These are phyloP conservation scores for Stagonosporopsis chrysanthemi DNA, from an alignment of 2,329 filamentous ascomycete genomes.

Conservation along the genomic window DNA sequence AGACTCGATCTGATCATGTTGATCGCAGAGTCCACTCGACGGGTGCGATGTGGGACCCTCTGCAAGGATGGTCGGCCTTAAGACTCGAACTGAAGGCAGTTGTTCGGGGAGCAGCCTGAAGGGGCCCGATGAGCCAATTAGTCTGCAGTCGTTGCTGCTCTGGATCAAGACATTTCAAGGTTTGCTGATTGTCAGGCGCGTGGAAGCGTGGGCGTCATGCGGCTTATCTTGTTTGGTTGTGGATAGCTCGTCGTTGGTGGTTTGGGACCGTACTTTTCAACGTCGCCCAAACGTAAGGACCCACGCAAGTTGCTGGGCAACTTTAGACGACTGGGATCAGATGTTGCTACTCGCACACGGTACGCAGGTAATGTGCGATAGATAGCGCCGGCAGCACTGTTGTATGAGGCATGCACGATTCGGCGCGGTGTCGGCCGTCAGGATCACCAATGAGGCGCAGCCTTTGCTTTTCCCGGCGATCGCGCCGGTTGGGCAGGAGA, in stretches of 20 bases:
- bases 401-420: constrained; percentile 16
- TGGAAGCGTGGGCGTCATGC: constrained; percentile 4
- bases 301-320: neutral
- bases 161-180: neutral
- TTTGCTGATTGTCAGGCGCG: constrained; percentile 2
- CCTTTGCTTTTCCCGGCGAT: constrained; percentile 26
- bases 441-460: constrained; percentile 15
- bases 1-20: constrained; percentile 1
- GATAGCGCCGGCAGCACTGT: neutral
- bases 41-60: constrained; percentile 13
- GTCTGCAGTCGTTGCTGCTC: neutral
- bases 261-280: neutral
- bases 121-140: neutral
- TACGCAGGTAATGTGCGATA: neutral
- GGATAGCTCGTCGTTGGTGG: neutral
- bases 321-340: neutral
- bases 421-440: constrained; percentile 16
- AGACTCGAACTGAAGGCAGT: neutral
- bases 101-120: neutral
- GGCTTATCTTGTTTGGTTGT: neutral
- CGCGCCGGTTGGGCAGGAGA: constrained; percentile 33
- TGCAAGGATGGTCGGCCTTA: constrained; percentile 7
- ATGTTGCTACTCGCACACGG: constrained; percentile 5
- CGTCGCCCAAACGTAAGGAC: neutral
- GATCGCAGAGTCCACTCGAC: constrained; percentile 3